Conservation (phyloP, 2,329 filamentous ascomycete species). For the Aspergillus costaricaensis region DNA sequence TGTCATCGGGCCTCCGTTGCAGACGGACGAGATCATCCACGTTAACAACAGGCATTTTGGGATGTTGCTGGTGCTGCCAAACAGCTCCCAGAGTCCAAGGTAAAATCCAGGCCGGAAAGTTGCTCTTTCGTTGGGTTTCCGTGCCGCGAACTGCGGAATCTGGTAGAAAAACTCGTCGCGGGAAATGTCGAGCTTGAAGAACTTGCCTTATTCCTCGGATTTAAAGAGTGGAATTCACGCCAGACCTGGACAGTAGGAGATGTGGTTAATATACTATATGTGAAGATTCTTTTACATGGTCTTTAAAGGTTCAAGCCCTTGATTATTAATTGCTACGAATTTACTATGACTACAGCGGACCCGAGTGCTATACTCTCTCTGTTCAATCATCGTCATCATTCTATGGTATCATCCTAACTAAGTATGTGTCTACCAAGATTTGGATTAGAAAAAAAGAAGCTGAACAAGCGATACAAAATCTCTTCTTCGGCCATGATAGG, state of each 20-base stretch:
- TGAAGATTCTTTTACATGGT: not conserved
- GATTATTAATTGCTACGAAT: slow-evolving; percentile 15
- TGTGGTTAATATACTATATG: not conserved
- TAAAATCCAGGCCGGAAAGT: slow-evolving; percentile 13
- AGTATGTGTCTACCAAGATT: not conserved
- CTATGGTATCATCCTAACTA: not conserved
- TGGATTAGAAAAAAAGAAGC: not conserved
- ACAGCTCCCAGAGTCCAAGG: slow-evolving; percentile 13
- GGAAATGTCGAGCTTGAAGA: slow-evolving; percentile 1
- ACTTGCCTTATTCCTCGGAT: not conserved
- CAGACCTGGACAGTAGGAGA: not conserved
- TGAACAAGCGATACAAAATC: not conserved
- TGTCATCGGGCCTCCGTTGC: slow-evolving; percentile 81
- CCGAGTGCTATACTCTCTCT: not conserved
- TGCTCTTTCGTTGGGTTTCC: slow-evolving; percentile 15
- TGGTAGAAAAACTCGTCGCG: slow-evolving; percentile 20
- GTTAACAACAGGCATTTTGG: slow-evolving; percentile 84
- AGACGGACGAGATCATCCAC: slow-evolving; percentile 88
- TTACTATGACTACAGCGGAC: not conserved
- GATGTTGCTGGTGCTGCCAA: slow-evolving; percentile 16
- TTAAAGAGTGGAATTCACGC: not conserved
- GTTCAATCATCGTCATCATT: not conserved
- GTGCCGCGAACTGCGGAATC: slow-evolving; percentile 16
- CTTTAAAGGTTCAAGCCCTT: not conserved
- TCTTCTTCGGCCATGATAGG: not conserved